A percentile compares a stretch with the other conserved stretches of the same genome.
phyloP scores from a whole-genome alignment of 208 protist genomes.

The Crithidia mellificae region DNA sequence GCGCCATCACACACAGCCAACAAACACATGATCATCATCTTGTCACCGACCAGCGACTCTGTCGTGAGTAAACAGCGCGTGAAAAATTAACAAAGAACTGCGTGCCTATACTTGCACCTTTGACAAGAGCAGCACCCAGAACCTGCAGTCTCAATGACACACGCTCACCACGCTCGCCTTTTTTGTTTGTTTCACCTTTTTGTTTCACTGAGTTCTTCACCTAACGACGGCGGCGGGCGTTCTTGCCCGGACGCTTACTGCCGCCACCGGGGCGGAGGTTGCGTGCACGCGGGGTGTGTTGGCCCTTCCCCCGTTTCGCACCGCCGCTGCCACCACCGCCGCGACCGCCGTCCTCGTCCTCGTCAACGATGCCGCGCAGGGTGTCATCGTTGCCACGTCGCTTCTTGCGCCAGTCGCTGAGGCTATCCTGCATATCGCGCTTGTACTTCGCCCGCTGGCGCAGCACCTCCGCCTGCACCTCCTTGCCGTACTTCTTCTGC shows the following conservation, averaged over 20 bases:
- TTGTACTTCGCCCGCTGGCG: slow-evolving; percentile 94
- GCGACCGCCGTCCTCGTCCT: slow-evolving; percentile 29
- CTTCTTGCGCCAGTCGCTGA: slow-evolving; percentile 90
- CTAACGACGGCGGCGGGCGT: slow-evolving; percentile 47
- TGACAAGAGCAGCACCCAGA: too few species aligned
- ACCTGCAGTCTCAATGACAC: too few species aligned
- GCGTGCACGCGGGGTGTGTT: slow-evolving; percentile 35
- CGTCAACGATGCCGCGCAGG: slow-evolving; percentile 68
- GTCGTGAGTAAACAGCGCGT: too few species aligned
- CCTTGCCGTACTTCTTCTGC: slow-evolving; percentile 96
- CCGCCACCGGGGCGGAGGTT: slow-evolving; percentile 68
- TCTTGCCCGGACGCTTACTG: slow-evolving; percentile 89
- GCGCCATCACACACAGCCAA: background rate
- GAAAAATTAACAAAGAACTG: too few species aligned
- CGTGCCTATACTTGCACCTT: too few species aligned
- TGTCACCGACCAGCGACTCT: background rate
- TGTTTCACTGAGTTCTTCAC: background rate
- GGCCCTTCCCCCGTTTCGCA: slow-evolving; percentile 24
- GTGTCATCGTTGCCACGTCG: slow-evolving; percentile 68
- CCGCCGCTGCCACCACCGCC: slow-evolving; percentile 5
- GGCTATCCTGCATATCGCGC: slow-evolving; percentile 84
- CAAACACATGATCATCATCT: background rate
- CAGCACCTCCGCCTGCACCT: slow-evolving; percentile 93
- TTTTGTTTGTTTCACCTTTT: too few species aligned
- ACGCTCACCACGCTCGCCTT: too few species aligned